A percentile compares a stretch with the other conserved stretches of the same genome.
These are phyloP conservation scores for Mucor saturninus DNA, from an alignment of 371 early-diverging fungal genomes.

Conservation along the genomic window DNA sequence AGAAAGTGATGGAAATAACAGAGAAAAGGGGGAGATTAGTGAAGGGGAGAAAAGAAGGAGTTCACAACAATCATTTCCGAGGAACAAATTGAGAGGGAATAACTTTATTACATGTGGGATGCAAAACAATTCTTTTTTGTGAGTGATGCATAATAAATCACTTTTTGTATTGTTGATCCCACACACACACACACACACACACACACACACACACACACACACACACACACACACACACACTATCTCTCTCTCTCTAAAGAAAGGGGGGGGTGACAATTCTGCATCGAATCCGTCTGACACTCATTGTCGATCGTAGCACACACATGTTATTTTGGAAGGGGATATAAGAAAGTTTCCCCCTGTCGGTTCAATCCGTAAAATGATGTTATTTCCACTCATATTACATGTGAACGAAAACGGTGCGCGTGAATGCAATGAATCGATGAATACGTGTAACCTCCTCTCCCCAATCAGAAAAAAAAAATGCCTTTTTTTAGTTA, in stretches of 20 bases:
- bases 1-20: background rate
- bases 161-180: background rate
- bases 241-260: too few relatives aligned
- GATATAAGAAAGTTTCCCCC: background rate
- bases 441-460: background rate
- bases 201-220: too few relatives aligned
- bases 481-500: conserved; percentile 2
- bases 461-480: background rate
- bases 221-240: too few relatives aligned
- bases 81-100: background rate
- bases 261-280: too few relatives aligned
- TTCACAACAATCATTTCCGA: conserved; percentile 1
- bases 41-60: background rate
- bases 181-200: too few relatives aligned
- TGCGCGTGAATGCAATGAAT: background rate
- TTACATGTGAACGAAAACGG: conserved; percentile 7
- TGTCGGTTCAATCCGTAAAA: background rate
- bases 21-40: conserved; percentile 1
- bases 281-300: too few relatives aligned
- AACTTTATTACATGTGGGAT: background rate
- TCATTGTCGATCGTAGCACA: too few relatives aligned
- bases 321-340: background rate
- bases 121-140: background rate
- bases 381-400: conserved; percentile 2
- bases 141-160: background rate